A percentile compares a stretch with the other conserved stretches of the same genome.
Conservation (phyloP, 2,329 filamentous ascomycete genomes). For the Zymoseptoria brevis region DNA sequence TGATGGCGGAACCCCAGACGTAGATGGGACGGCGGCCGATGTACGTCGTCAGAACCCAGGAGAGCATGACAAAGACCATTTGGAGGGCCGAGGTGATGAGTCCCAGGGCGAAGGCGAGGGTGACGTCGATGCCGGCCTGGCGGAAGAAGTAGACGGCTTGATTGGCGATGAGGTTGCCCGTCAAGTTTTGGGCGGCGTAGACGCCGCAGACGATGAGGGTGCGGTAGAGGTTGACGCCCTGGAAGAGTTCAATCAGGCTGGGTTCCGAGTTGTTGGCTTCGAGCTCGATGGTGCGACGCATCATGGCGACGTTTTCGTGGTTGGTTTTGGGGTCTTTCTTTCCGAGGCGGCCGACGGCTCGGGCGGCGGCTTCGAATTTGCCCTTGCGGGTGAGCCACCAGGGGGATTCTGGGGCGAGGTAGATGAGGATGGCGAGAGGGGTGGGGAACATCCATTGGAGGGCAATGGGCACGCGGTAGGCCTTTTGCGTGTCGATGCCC, state of each 20-base stretch:
- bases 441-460: conserved; percentile 54
- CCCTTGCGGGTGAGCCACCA: conserved; percentile 50
- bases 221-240: conserved; percentile 48
- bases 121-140: conserved; percentile 50
- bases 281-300: conserved; percentile 50
- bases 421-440: conserved; percentile 47
- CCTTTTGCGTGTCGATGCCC: conserved; percentile 20
- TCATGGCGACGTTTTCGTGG: conserved; percentile 48
- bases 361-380: conserved; percentile 36
- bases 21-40: conserved; percentile 58
- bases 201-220: conserved; percentile 50
- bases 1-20: conserved; percentile 51
- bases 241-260: conserved; percentile 45
- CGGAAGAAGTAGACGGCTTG: conserved; percentile 56
- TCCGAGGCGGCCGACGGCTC: conserved; percentile 45
- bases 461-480: conserved; percentile 48
- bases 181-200: conserved; percentile 54
- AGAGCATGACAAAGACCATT: conserved; percentile 55
- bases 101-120: conserved; percentile 53
- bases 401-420: conserved; percentile 44
- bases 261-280: conserved; percentile 44
- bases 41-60: conserved; percentile 59
- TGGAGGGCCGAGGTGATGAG: conserved; percentile 59
- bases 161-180: conserved; percentile 56
- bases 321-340: conserved; percentile 34